These are phyloP conservation scores for Didymella pomorum DNA, from an alignment of 2,329 filamentous ascomycete species.

Conservation along the genomic window DNA sequence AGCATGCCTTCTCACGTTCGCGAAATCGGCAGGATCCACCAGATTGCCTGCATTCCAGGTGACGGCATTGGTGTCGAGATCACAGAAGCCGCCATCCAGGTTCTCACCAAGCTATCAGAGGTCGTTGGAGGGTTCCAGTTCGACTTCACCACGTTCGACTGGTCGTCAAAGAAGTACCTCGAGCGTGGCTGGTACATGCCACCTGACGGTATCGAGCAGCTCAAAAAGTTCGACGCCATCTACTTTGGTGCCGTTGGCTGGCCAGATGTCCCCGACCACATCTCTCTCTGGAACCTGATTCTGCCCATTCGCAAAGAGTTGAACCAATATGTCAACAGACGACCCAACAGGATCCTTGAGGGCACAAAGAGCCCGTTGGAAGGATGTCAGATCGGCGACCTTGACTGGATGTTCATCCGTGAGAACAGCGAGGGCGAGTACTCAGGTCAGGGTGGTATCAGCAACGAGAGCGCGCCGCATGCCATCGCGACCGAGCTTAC, in stretches of 20 bases:
- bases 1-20: slow-evolving; percentile 40
- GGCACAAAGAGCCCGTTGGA: slow-evolving; percentile 54
- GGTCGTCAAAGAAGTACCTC: slow-evolving; percentile 59
- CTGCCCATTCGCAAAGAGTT: slow-evolving; percentile 72
- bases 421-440: slow-evolving; percentile 61
- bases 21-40: slow-evolving; percentile 39
- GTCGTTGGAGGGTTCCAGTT: slow-evolving; percentile 57
- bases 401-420: slow-evolving; percentile 59
- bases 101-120: slow-evolving; percentile 54
- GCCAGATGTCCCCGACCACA: slow-evolving; percentile 70
- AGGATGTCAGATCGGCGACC: slow-evolving; percentile 47
- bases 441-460: slow-evolving; percentile 56
- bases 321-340: slow-evolving; percentile 74
- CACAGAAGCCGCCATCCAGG: slow-evolving; percentile 37
- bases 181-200: slow-evolving; percentile 63
- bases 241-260: slow-evolving; percentile 68
- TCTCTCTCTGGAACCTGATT: slow-evolving; percentile 72
- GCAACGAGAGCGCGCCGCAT: slow-evolving; percentile 51
- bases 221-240: slow-evolving; percentile 63
- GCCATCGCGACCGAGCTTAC: slow-evolving; percentile 57
- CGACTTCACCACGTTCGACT: slow-evolving; percentile 62
- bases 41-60: slow-evolving; percentile 45
- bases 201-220: slow-evolving; percentile 58
- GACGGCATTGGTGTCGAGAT: slow-evolving; percentile 47
- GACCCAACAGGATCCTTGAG: slow-evolving; percentile 58